Base-by-base conservation (phyloP, 2,329 filamentous ascomycete genomes). In the Neonectria sp. region DNA sequence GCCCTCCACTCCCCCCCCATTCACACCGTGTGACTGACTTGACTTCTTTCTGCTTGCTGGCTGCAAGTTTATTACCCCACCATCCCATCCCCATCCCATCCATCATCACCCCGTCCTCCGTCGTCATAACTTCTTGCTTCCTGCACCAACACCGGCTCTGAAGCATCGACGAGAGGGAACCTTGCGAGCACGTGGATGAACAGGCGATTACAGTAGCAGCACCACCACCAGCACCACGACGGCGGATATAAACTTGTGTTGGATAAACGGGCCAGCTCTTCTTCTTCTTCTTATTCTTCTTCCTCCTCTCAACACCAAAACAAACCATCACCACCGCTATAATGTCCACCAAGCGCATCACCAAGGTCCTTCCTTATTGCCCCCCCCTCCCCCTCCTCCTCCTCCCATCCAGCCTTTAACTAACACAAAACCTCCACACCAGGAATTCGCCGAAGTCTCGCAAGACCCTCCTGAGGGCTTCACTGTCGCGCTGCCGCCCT, bases 361-460 rank as follows among this genome's bases (percentile, higher is more conserved):
- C 78, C 69, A 85, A 85, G 79, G 83, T 81, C 73, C 33, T n/a
- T 46, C 52, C 55, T 25, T 21, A 21, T 21, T 21, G 8, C 52
- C 13, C 24, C 58, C 43, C 13, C 21, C 52, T 33, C 63, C 17
- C 15, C 24, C 25, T 46, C 45, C 59, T 35, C 31, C 53, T n/a
- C 31, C 61, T 49, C 7, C 24, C 46, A 15, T 17, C 21, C 7
- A 29, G 49, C 24, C 71, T 21, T 6, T 31, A 49, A 24, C 71
- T 60, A 60, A 73, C 68, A 25, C 27, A 59, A 59, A 15, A 17
- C 37, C 15, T 9, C 29, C 25, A 21, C 11, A 61, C 46, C 77
- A 90, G 88, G 88, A 90, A 77, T 85, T 85, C 72, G 80, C 79
- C 70, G 86, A 89, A 68, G 84, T 86, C 83, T 83, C 80, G 59